A percentile compares a stretch with the other conserved stretches of the same genome.
Conservation (phyloP, 2,329 filamentous ascomycete genomes). For the Raffaelea deltoideospora region DNA sequence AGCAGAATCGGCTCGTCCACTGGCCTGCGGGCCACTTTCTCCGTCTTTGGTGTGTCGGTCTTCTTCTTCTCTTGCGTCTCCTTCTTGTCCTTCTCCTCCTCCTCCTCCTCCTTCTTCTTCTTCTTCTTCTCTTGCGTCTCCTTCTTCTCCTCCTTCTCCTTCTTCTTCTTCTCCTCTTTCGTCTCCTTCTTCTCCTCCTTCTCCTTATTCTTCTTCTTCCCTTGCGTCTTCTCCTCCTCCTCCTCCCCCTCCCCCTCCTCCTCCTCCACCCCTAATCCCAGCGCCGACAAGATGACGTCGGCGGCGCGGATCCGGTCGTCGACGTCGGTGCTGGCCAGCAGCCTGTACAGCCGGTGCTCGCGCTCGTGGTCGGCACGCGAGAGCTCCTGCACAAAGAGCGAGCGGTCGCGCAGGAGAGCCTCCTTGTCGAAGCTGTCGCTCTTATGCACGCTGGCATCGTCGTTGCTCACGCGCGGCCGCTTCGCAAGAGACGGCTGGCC, state of each 20-base stretch:
- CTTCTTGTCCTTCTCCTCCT: conserved; percentile 9
- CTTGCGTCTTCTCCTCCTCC: conserved; percentile 10
- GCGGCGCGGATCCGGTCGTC: conserved; percentile 42
- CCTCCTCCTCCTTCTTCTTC: background rate
- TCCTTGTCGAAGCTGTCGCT: conserved; percentile 1
- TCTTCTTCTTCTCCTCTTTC: background rate
- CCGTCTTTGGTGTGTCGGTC: conserved; percentile 9
- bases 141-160: no score
- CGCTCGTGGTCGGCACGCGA: conserved; percentile 38
- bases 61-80: no score
- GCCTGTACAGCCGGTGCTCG: conserved; percentile 44
- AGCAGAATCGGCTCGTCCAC: conserved; percentile 37
- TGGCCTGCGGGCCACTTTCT: background rate
- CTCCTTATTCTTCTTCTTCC: background rate
- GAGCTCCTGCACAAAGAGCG: conserved; percentile 36
- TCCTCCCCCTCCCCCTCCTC: conserved; percentile 9
- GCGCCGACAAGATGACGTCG: conserved; percentile 39
- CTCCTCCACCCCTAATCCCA: conserved; percentile 17
- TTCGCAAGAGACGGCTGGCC: conserved; percentile 3
- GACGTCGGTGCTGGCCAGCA: conserved; percentile 43
- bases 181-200: conserved; percentile 9
- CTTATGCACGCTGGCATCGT: background rate
- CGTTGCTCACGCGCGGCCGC: conserved; percentile 2
- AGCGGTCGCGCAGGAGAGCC: conserved; percentile 16
- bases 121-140: conserved; percentile 9